Percentiles rank a stretch among this genome's conserved stretches.
Conservation (phyloP, 345 rosid species). For the Citrus cavaleriei region DNA sequence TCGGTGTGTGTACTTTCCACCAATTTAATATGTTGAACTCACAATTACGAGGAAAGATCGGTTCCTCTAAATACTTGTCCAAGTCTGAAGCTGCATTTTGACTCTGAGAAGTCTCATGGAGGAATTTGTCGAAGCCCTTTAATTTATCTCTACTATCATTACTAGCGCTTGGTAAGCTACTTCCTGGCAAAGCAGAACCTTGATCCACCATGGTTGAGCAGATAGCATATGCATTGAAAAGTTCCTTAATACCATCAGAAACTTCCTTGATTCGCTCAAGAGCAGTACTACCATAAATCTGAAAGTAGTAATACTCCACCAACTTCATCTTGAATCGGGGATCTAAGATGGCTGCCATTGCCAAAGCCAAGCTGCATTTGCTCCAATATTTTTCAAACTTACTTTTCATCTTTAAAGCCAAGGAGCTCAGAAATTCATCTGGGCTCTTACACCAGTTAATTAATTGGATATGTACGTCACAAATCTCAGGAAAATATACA, state of each 20-base stretch:
- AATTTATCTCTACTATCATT: conserved; percentile 65
- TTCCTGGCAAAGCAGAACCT: conserved; percentile 74
- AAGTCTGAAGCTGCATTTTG: conserved; percentile 60
- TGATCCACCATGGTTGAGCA: conserved; percentile 72
- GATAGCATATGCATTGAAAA: conserved; percentile 75
- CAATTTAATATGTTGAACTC: conserved; percentile 85
- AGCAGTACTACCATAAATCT: conserved; percentile 90
- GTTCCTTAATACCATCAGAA: conserved; percentile 74
- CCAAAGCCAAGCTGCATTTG: conserved; percentile 84
- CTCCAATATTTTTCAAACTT: conserved; percentile 87
- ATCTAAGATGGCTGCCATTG: conserved; percentile 85
- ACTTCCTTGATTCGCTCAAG: conserved; percentile 81
- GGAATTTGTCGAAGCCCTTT: conserved; percentile 88
- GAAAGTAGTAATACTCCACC: conserved; percentile 91
- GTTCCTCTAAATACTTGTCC: conserved; percentile 89
- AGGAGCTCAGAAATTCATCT: conserved; percentile 60
- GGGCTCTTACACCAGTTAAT: conserved; percentile 88
- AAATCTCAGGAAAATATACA: conserved; percentile 79
- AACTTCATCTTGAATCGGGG: conserved; percentile 92
- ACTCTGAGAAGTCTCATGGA: conserved; percentile 78
- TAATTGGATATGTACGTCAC: conserved; percentile 77
- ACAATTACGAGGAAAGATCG: conserved; percentile 75
- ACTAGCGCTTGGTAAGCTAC: conserved; percentile 54
- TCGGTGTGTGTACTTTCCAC: conserved; percentile 98
- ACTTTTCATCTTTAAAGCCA: conserved; percentile 68